Conservation (phyloP, 352 stramenopile genomes). For the Elongisporangium undulatum region DNA sequence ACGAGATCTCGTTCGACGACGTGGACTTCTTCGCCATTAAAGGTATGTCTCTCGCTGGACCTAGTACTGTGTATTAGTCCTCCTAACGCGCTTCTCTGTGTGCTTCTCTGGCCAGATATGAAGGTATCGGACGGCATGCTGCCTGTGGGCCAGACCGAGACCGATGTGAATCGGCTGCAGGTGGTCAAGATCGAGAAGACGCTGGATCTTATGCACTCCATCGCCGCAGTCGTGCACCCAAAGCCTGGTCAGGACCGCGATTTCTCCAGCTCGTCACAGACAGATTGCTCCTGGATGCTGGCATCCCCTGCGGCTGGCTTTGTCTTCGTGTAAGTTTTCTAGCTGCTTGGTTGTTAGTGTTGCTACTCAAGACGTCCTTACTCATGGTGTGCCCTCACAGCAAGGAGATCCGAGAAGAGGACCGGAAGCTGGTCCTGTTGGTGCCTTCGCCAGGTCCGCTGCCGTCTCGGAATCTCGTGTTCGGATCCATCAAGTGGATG, state of each 20-base stretch:
- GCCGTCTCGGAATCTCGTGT: constrained; percentile 69
- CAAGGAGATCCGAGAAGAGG: constrained; percentile 70
- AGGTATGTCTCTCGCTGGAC: constrained; percentile 21
- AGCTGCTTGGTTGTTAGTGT: constrained; percentile 2
- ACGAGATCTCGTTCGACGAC: constrained; percentile 76
- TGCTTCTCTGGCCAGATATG: constrained; percentile 48
- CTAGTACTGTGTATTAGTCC: neutral
- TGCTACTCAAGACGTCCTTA: neutral
- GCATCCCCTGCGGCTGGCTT: constrained; percentile 63
- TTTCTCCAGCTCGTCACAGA: constrained; percentile 23
- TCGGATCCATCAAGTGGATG: constrained; percentile 86
- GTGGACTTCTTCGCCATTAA: constrained; percentile 73
- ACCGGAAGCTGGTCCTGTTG: constrained; percentile 78
- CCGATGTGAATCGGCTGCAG: constrained; percentile 57
- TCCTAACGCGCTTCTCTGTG: neutral
- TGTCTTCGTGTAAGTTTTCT: constrained; percentile 70
- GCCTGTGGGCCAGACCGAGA: constrained; percentile 73
- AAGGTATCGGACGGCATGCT: constrained; percentile 85
- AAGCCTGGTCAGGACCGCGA: constrained; percentile 25
- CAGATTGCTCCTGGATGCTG: constrained; percentile 64
- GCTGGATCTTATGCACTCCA: constrained; percentile 60
- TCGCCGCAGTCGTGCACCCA: constrained; percentile 64
- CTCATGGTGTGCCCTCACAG: constrained; percentile 17
- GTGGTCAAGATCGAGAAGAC: constrained; percentile 74
- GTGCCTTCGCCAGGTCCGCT: constrained; percentile 77